Evolutionary conservation across 2,329 filamentous ascomycete species (phyloP).

Genomic region (Trichoderma sp.): DNA sequence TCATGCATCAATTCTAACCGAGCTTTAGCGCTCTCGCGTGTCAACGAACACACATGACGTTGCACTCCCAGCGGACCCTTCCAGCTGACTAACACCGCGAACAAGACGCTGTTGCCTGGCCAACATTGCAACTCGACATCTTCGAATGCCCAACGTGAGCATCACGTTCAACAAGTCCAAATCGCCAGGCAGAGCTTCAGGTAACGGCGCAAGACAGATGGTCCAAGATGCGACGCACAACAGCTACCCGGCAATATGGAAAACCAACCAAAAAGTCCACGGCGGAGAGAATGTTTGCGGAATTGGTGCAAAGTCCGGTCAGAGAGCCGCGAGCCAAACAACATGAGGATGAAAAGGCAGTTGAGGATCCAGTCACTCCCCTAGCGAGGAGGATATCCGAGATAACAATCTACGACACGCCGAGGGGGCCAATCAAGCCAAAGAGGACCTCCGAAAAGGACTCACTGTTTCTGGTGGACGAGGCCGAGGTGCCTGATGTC

Average conservation of each 20-base stretch:
- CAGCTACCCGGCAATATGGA: conserved; percentile 53
- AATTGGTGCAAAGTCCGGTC: conserved; percentile 55
- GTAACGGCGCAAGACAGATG: neutral
- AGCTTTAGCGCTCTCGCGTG: neutral
- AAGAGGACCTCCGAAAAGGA: conserved; percentile 30
- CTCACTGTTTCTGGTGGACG: conserved; percentile 22
- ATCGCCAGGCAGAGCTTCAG: neutral
- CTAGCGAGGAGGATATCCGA: conserved; percentile 43
- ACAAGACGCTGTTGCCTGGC: conserved; percentile 32
- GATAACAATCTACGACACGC: conserved; percentile 36
- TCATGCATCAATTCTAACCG: neutral
- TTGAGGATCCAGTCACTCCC: conserved; percentile 37
- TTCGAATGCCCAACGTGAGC: conserved; percentile 27
- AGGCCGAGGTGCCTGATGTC: conserved; percentile 7
- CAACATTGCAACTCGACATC: conserved; percentile 30
- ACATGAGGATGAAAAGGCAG: conserved; percentile 26
- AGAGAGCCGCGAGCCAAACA: conserved; percentile 36
- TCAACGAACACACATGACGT: conserved; percentile 23
- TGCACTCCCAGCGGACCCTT: neutral
- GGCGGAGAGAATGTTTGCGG: conserved; percentile 53
- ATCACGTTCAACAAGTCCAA: neutral
- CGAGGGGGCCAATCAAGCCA: conserved; percentile 26
- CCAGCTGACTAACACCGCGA: conserved; percentile 15
- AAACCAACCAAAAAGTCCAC: conserved; percentile 52
- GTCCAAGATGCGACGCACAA: conserved; percentile 50